phyloP scores from a whole-genome alignment of 768 basidiomycete genomes.

The Leucocoprinus birnbaumii region DNA sequence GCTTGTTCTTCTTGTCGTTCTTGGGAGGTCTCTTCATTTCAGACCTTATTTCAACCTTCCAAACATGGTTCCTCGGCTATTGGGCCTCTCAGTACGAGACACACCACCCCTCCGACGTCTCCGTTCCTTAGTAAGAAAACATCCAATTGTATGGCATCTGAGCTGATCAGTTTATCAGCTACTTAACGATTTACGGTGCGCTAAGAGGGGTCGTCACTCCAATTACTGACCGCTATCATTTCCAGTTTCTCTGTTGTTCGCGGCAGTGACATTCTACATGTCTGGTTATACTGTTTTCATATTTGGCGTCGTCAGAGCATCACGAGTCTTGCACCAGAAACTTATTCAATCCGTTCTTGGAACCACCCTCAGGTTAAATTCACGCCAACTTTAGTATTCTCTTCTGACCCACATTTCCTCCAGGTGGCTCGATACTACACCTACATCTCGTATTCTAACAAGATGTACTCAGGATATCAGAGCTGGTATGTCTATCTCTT shows the following conservation, averaged over 20 bases:
- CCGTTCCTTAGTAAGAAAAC: conserved; percentile 31
- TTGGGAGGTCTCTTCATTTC: conserved; percentile 21
- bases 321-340: conserved; percentile 45
- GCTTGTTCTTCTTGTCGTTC: conserved; percentile 31
- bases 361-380: conserved; percentile 52
- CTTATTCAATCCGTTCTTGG: conserved; percentile 52
- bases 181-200: conserved; percentile 38
- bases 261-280: conserved; percentile 26
- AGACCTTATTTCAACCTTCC: conserved; percentile 23
- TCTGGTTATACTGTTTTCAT: conserved; percentile 36
- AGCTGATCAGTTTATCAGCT: conserved; percentile 26
- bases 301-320: conserved; percentile 48
- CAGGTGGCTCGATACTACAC: conserved; percentile 44
- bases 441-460: conserved; percentile 50
- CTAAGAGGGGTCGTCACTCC: no score
- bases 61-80: conserved; percentile 44
- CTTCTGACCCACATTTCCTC: not conserved
- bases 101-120: conserved; percentile 28
- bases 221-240: not conserved
- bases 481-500: conserved; percentile 20
- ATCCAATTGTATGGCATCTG: not conserved
- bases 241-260: conserved; percentile 7
- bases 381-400: not conserved
- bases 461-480: conserved; percentile 65
- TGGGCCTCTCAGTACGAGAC: conserved; percentile 42